Evolutionary conservation across 208 protist genomes (phyloP), one percentile per base, ranked within the genome.

Genomic region (Trypanosoma avium): DNA sequence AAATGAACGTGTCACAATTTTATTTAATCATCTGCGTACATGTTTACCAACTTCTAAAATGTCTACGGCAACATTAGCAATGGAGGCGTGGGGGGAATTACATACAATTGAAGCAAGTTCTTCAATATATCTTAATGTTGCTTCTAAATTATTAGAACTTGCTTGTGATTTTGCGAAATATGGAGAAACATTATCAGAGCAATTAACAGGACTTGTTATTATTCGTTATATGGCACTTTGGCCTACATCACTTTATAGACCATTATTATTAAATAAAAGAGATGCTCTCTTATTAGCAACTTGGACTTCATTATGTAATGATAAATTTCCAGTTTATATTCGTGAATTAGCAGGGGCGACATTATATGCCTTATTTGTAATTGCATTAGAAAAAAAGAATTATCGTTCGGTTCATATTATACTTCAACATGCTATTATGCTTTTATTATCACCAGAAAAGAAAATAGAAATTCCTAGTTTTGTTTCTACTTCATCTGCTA

Each of bases 31-130:
- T 40, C 65, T 93, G 22, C 80, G 74, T 66, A 50, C 77, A 24
- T 86, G 82, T 59, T 45, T 93, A 21, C 82, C 82, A 6, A 80
- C 79, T 8, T 47, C 59, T 24, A 67, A 67, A 47, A 56, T 89
- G 12, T 74, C 77, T 32, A 76, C 73, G 6, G 86, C 77, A 21
- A 79, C 85, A 40, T 73, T 93, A 38, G 86, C 82, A 15, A 79
- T 93, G 78, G 86, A 90, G 73, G 82, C 74, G 49, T 89, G 81
- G 74, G 73, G 74, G 15, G 61, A 70, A 15, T 58, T 93, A 13
- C 85, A 90, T 49, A 60, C 55, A 24, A 77, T 90, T 49, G 75
- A 66, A 32, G 77, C 75, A 2, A 66, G 67, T 19, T 67, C 77
- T 3, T 60, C 68, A 7, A 79, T 86, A 47, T 82, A 78, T 72